A percentile compares a stretch with the other conserved stretches of the same genome.
Evolutionary conservation across 202 grass and related monocot genomes (phyloP).

Genomic region (Saccharum hybrid): DNA sequence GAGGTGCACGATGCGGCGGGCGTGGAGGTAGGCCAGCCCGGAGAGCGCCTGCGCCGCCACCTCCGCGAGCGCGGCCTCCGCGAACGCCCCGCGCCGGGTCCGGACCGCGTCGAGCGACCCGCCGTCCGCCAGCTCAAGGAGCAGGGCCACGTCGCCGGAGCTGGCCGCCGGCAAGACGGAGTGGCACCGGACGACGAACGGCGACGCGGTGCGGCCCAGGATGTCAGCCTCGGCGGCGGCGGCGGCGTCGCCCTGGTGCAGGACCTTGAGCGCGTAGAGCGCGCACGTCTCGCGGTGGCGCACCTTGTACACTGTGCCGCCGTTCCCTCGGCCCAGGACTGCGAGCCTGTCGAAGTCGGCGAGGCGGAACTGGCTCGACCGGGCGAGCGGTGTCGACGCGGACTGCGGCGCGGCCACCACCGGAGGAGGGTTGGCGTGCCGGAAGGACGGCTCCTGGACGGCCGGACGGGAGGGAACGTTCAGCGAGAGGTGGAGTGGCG

Average conservation of each 20-base stretch:
- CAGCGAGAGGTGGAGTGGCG: slow-evolving; percentile 62
- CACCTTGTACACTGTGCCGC: slow-evolving; percentile 81
- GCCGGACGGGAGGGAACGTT: slow-evolving; percentile 48
- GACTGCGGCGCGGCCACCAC: slow-evolving; percentile 17
- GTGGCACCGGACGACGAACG: slow-evolving; percentile 58
- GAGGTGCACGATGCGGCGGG: slow-evolving; percentile 69
- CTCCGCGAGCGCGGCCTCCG: slow-evolving; percentile 70
- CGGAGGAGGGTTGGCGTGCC: neutral
- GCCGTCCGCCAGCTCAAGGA: slow-evolving; percentile 71
- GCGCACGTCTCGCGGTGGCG: slow-evolving; percentile 56
- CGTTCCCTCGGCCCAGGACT: slow-evolving; percentile 73
- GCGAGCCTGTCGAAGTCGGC: slow-evolving; percentile 73
- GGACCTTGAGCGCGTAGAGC: slow-evolving; percentile 77
- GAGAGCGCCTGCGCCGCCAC: slow-evolving; percentile 60
- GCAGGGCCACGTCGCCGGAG: slow-evolving; percentile 54
- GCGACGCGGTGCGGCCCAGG: slow-evolving; percentile 54
- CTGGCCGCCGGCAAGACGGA: slow-evolving; percentile 30
- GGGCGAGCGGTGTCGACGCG: slow-evolving; percentile 1
- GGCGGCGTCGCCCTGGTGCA: slow-evolving; percentile 38
- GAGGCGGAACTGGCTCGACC: slow-evolving; percentile 43
- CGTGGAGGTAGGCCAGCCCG: slow-evolving; percentile 69
- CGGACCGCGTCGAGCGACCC: slow-evolving; percentile 66
- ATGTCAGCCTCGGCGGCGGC: slow-evolving; percentile 52
- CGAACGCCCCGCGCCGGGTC: slow-evolving; percentile 40
- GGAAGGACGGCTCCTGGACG: slow-evolving; percentile 26